Base-by-base conservation (phyloP, 805 yeast species). In the Kodamaea laetipori region DNA sequence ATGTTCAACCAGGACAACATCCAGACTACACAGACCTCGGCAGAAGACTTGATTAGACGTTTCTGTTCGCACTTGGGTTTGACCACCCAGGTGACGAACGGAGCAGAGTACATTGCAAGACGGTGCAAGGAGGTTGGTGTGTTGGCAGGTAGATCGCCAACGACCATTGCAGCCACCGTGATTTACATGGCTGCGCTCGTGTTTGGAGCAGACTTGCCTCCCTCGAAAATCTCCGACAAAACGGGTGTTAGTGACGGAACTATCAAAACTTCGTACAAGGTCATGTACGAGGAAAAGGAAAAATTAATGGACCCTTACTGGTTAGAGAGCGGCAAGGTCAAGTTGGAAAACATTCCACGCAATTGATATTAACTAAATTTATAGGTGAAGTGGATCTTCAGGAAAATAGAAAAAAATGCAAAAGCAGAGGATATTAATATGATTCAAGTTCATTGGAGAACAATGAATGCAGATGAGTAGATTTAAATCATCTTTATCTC, bases 231-330 rank as follows among this genome's bases (percentile, higher is more conserved):
- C 44, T 87, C 96, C 9, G 96, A 89, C 53, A 86, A 86, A 55
- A 80, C 97, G 12, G 98, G 97, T 54, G 98, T 94, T 13, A 86
- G 96, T 56, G 99, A 94, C 61, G 97, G 98, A 53, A 94, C 99
- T 1, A 90, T 94, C 55, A 89, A 94, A 64, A 87, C 97, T 1
- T 83, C 94, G 34, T 94, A 89, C 61, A 86, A 86, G 62, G 82
- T 83, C 33, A 71, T 94, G 65, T 84, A 78, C 58, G 90, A 86
- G 49, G 88, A 85, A 48, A 79, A 78, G 54, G 71, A 66, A 31
- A 62, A 64, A 53, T 75, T 90, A 37, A 76, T 90, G n/a, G 92
- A 87, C 56, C 86, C 85, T 17, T 69, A 71, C 45, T 86, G 95
- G 95, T 60, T 83, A 31, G 81, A 78, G 47, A 67, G 76, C n/a